These are phyloP conservation scores for Geotrichum aggregatum DNA, from an alignment of 1,139 yeast species.

Conservation along the genomic window DNA sequence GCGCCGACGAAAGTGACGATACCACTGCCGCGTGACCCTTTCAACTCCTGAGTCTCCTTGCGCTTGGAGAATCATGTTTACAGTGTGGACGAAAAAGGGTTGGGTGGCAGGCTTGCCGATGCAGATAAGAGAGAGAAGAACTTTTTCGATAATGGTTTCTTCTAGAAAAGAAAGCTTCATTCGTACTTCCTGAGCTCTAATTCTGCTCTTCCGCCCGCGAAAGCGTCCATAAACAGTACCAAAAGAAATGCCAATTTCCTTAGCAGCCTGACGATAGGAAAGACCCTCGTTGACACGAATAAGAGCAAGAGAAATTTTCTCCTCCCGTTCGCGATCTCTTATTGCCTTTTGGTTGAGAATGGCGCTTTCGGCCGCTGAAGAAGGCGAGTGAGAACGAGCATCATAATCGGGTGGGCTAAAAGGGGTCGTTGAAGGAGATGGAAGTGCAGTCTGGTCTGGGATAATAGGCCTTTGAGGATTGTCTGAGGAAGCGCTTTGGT, in stretches of 20 bases:
- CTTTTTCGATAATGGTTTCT: constrained; percentile 21
- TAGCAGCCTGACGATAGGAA: constrained; percentile 22
- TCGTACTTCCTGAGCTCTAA: constrained; percentile 21
- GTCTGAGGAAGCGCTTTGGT: no score
- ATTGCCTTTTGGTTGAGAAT: constrained; percentile 12
- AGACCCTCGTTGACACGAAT: constrained; percentile 21
- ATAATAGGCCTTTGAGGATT: no score
- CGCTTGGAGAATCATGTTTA: constrained; percentile 20
- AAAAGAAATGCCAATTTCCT: constrained; percentile 22
- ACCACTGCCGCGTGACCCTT: constrained; percentile 22
- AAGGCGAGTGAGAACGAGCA: background rate
- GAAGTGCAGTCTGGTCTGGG: background rate
- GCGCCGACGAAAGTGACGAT: constrained; percentile 21
- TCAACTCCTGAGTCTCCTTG: constrained; percentile 21
- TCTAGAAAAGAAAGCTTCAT: constrained; percentile 22
- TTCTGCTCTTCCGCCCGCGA: constrained; percentile 21
- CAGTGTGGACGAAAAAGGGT: constrained; percentile 20
- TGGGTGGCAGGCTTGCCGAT: constrained; percentile 21
- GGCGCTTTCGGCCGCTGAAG: background rate
- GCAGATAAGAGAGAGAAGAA: constrained; percentile 16
- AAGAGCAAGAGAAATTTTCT: constrained; percentile 19
- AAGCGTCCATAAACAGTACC: constrained; percentile 23
- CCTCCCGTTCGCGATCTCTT: constrained; percentile 21
- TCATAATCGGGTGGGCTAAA: no score
- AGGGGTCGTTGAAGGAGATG: background rate